Percentiles rank a stretch among this genome's conserved stretches.
These are phyloP conservation scores for Neurospora crassa DNA, from an alignment of 2,329 filamentous ascomycete species.

Conservation along the genomic window DNA sequence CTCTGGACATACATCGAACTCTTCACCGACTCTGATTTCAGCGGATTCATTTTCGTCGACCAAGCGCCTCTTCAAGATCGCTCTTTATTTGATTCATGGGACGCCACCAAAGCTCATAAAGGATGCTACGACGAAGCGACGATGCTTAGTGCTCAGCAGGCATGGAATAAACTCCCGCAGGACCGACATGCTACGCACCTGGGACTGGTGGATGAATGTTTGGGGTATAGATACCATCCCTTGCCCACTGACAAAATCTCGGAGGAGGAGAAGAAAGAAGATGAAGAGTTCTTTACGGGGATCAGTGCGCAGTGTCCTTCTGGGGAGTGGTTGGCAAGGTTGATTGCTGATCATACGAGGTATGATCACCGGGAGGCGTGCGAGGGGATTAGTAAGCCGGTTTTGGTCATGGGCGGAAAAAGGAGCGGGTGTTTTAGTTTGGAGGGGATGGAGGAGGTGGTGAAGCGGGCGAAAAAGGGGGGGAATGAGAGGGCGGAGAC, in stretches of 20 bases:
- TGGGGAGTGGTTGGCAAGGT: slow-evolving; percentile 26
- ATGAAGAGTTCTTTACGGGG: slow-evolving; percentile 27
- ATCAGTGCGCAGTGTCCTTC: slow-evolving; percentile 26
- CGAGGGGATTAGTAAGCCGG: slow-evolving; percentile 24
- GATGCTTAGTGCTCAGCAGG: slow-evolving; percentile 23
- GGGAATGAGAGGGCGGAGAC: slow-evolving; percentile 17
- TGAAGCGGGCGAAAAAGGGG: slow-evolving; percentile 19
- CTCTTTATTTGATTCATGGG: slow-evolving; percentile 24
- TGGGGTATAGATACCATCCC: slow-evolving; percentile 26
- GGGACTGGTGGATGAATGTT: slow-evolving; percentile 24
- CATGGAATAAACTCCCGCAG: slow-evolving; percentile 10
- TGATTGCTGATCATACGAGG: slow-evolving; percentile 30
- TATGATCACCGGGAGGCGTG: slow-evolving; percentile 33
- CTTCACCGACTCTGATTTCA: slow-evolving; percentile 24
- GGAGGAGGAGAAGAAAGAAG: slow-evolving; percentile 15
- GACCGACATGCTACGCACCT: slow-evolving; percentile 17
- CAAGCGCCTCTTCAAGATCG: slow-evolving; percentile 32
- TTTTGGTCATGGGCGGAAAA: slow-evolving; percentile 27
- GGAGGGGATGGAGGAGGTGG: slow-evolving; percentile 29
- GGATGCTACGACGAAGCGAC: slow-evolving; percentile 30
- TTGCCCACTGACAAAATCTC: slow-evolving; percentile 16
- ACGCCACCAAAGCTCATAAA: slow-evolving; percentile 21
- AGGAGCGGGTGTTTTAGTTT: slow-evolving; percentile 29
- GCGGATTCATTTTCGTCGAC: slow-evolving; percentile 29
- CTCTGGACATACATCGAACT: slow-evolving; percentile 32